Percentiles rank a stretch among this genome's conserved stretches.
These are phyloP conservation scores for Lyophyllum semitale DNA, from an alignment of 768 basidiomycete genomes.

Conservation along the genomic window DNA sequence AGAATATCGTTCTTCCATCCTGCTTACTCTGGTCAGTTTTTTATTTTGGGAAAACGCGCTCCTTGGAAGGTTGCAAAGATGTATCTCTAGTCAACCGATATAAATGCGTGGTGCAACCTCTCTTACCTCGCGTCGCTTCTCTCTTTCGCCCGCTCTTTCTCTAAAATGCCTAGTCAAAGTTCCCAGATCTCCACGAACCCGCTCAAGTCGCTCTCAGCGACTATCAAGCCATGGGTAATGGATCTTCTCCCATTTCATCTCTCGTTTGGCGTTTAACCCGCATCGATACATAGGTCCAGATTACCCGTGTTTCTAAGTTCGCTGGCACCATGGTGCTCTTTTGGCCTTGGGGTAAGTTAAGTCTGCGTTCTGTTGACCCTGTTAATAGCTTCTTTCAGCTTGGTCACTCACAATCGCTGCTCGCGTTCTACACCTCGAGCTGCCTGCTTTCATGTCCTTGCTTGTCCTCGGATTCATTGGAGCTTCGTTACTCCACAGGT, in stretches of 20 bases:
- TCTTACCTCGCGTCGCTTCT: background rate
- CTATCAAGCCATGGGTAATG: constrained; percentile 18
- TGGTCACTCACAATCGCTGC: constrained; percentile 21
- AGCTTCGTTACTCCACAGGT: constrained; percentile 20
- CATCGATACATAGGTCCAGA: background rate
- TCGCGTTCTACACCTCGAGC: constrained; percentile 11
- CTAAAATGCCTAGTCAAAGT: background rate
- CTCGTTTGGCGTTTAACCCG: background rate
- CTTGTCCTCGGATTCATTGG: constrained; percentile 17
- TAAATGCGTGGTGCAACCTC: background rate
- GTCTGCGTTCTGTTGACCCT: background rate
- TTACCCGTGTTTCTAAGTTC: constrained; percentile 20
- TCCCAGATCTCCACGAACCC: constrained; percentile 8
- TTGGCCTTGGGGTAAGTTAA: constrained; percentile 18
- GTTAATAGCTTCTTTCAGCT: constrained; percentile 3
- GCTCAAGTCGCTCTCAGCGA: constrained; percentile 8
- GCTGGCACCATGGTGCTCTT: constrained; percentile 22
- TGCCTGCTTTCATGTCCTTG: constrained; percentile 4
- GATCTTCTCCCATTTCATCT: too few relatives aligned
- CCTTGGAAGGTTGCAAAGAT: background rate
- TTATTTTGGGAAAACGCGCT: background rate
- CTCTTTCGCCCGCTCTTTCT: background rate
- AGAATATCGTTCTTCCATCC: background rate
- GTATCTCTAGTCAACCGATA: background rate
- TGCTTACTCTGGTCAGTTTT: background rate